A percentile compares a stretch with the other conserved stretches of the same genome.
These are phyloP conservation scores for Mortierella polycephala DNA, from an alignment of 371 early-diverging fungal genomes.

Conservation along the genomic window DNA sequence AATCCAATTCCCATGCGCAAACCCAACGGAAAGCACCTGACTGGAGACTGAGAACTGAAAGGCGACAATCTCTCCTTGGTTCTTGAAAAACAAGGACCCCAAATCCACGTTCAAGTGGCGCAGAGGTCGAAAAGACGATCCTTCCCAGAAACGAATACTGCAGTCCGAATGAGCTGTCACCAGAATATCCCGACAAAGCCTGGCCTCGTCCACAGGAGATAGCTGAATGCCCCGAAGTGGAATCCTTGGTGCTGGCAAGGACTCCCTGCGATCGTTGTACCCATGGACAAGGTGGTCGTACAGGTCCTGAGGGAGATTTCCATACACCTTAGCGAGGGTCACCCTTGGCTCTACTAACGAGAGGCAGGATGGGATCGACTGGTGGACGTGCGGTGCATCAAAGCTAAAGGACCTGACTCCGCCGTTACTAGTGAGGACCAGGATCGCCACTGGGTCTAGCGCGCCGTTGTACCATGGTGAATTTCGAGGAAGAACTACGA, in stretches of 20 bases:
- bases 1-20: constrained; percentile 54
- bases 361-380: constrained; percentile 59
- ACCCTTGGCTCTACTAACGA: constrained; percentile 59
- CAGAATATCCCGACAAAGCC: constrained; percentile 61
- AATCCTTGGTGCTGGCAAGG: constrained; percentile 31
- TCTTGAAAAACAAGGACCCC: constrained; percentile 56
- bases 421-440: constrained; percentile 57
- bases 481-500: constrained; percentile 56
- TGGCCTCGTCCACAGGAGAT: constrained; percentile 57
- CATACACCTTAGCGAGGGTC: constrained; percentile 41
- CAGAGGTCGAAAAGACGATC: constrained; percentile 62
- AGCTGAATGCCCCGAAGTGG: constrained; percentile 63
- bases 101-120: constrained; percentile 60
- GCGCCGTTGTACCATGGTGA: constrained; percentile 60
- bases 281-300: constrained; percentile 33
- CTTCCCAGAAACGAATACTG: constrained; percentile 65
- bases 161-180: constrained; percentile 61
- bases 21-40: constrained; percentile 53
- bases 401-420: constrained; percentile 39
- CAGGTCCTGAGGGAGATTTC: constrained; percentile 22
- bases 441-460: constrained; percentile 59
- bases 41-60: constrained; percentile 31
- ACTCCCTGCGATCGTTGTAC: not conserved
- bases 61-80: constrained; percentile 37
- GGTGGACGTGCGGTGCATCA: constrained; percentile 10